phyloP scores from a whole-genome alignment of 164 flowering plant species.

The Tetracentron sinense region DNA sequence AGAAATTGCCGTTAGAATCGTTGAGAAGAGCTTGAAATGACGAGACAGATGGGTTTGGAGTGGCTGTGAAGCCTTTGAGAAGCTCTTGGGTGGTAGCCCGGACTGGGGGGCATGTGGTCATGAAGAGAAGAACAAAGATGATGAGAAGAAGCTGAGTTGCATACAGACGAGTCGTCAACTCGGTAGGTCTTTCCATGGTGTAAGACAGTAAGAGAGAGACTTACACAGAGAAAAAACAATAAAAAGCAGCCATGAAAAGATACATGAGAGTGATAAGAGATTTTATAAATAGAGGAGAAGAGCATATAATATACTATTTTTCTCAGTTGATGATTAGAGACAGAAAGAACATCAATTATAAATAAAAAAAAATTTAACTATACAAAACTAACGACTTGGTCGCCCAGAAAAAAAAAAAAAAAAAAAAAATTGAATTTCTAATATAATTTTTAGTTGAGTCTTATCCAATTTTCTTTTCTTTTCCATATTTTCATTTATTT shows the following conservation, averaged over 20 bases:
- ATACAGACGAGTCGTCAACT: neutral
- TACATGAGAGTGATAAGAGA: too few relatives aligned
- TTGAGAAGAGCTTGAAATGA: constrained; percentile 56
- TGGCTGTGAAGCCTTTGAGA: constrained; percentile 51
- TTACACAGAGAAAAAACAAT: neutral
- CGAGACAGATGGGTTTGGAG: constrained; percentile 45
- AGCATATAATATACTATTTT: too few relatives aligned
- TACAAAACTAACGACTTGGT: too few relatives aligned
- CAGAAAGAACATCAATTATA: too few relatives aligned
- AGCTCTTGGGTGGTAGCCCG: constrained; percentile 33
- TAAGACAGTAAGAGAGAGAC: neutral
- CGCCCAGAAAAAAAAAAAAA: too few relatives aligned
- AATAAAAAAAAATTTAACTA: too few relatives aligned
- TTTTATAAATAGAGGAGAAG: too few relatives aligned
- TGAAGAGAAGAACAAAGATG: constrained; percentile 3
- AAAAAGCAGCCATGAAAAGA: neutral
- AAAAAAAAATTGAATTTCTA: too few relatives aligned
- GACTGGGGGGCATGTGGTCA: constrained; percentile 2
- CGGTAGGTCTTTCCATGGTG: constrained; percentile 10
- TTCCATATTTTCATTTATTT: too few relatives aligned
- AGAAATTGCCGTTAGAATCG: constrained; percentile 55
- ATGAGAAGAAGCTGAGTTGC: neutral
- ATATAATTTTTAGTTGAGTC: too few relatives aligned
- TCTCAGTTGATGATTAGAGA: too few relatives aligned
- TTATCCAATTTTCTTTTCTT: too few relatives aligned